A percentile compares a stretch with the other conserved stretches of the same genome.
Evolutionary conservation across 495 filamentous ascomycete genomes (phyloP).

Genomic region (Melanomma pulvis-pyrius): DNA sequence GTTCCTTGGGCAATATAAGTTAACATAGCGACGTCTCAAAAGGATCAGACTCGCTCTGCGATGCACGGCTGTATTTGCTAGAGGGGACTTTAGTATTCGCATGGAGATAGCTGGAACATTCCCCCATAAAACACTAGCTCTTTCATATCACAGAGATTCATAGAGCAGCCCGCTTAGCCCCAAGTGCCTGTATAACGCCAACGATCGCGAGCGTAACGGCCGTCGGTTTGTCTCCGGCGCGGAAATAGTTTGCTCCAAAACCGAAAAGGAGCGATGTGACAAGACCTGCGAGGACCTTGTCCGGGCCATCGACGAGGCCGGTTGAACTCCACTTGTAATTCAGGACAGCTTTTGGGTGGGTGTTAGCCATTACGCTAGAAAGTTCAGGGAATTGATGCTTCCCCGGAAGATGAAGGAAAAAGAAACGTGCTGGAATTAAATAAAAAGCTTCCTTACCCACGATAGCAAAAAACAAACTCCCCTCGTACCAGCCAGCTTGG

Average conservation of each 20-base stretch:
- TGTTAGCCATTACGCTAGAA: constrained; percentile 1
- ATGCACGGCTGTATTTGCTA: too few species aligned
- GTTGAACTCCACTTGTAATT: constrained; percentile 33
- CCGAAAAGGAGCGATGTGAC: constrained; percentile 24
- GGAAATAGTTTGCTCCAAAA: constrained; percentile 18
- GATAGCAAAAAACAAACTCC: constrained; percentile 35
- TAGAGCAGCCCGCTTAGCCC: constrained; percentile 13
- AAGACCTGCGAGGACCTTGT: constrained; percentile 24
- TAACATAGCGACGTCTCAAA: too few species aligned
- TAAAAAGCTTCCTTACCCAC: constrained; percentile 15
- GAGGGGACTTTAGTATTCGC: background rate
- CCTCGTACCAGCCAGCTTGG: constrained; percentile 35
- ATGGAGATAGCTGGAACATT: background rate
- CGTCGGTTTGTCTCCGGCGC: constrained; percentile 25
- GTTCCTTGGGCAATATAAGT: too few species aligned
- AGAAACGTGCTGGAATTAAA: background rate
- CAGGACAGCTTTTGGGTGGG: constrained; percentile 20
- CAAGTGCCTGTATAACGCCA: constrained; percentile 19
- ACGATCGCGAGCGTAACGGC: constrained; percentile 15
- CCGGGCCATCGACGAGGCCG: constrained; percentile 23
- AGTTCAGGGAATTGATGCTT: background rate
- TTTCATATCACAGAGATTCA: background rate
- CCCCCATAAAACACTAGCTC: background rate
- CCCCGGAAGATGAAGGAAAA: background rate
- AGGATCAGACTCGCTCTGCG: too few species aligned